phyloP scores from a whole-genome alignment of 2,329 filamentous ascomycete species.

The Calonectria hawksworthii region DNA sequence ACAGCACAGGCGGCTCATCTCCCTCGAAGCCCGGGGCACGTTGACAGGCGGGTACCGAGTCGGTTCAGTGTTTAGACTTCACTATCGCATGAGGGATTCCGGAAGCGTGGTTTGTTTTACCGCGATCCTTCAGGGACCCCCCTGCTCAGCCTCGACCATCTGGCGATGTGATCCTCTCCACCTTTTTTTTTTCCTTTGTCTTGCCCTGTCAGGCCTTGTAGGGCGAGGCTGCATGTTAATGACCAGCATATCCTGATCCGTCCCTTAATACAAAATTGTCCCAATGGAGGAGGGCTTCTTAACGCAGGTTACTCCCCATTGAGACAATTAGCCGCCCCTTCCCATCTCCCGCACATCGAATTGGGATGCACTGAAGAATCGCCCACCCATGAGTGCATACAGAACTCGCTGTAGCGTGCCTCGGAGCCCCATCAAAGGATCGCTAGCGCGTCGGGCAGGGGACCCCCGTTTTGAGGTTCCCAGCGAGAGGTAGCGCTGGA shows the following conservation, averaged over 20 bases:
- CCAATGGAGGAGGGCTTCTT: slow-evolving; percentile 6
- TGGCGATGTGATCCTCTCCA: slow-evolving; percentile 7
- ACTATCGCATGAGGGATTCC: background rate
- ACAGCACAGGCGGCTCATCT: background rate
- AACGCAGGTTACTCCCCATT: background rate
- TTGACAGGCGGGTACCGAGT: background rate
- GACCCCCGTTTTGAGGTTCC: slow-evolving; percentile 7
- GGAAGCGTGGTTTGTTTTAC: slow-evolving; percentile 24
- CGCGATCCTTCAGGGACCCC: slow-evolving; percentile 21
- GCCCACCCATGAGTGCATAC: background rate
- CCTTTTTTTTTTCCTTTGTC: background rate
- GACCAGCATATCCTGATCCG: background rate
- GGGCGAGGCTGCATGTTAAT: slow-evolving; percentile 12
- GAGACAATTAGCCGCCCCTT: background rate
- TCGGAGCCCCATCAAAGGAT: slow-evolving; percentile 11
- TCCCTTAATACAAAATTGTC: background rate
- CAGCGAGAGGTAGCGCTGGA: slow-evolving; percentile 10
- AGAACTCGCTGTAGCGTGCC: slow-evolving; percentile 7
- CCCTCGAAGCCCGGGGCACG: background rate
- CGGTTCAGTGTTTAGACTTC: background rate
- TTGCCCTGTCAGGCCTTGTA: slow-evolving; percentile 14
- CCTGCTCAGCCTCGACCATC: slow-evolving; percentile 13
- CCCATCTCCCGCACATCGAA: background rate
- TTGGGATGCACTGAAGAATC: slow-evolving; percentile 3
- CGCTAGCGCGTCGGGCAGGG: slow-evolving; percentile 15